Conservation (phyloP, 257 asterid genomes). For the Phtheirospermum japonicum region DNA sequence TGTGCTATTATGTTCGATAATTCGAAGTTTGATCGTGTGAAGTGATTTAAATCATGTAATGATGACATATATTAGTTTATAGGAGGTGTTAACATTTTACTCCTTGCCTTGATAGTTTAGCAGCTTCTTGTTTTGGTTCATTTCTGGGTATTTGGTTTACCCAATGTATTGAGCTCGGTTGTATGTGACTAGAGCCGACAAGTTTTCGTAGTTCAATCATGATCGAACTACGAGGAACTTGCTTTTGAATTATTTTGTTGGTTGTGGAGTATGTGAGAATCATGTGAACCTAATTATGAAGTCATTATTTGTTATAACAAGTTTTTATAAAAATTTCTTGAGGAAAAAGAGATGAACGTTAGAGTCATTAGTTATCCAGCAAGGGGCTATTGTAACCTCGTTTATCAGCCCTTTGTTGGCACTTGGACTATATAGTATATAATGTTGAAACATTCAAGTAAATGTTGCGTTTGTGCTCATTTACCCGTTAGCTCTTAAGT, state of each 20-base stretch:
- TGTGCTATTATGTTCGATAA: background rate
- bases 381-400: background rate
- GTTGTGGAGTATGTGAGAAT: background rate
- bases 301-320: no score
- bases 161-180: background rate
- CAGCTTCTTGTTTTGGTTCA: background rate
- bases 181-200: background rate
- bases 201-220: background rate
- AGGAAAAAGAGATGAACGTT: background rate
- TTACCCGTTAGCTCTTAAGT: background rate
- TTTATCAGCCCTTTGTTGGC: background rate
- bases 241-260: background rate
- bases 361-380: slow-evolving; percentile 7
- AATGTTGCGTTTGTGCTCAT: slow-evolving; percentile 11
- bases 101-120: background rate
- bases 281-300: background rate
- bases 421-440: background rate
- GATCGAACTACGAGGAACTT: background rate
- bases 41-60: no score
- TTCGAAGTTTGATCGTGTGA: background rate
- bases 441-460: background rate
- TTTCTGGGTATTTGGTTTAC: background rate
- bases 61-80: no score
- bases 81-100: background rate
- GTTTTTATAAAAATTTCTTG: background rate